These are phyloP conservation scores for Lentinula sp. DNA, from an alignment of 768 basidiomycete genomes.

Conservation along the genomic window DNA sequence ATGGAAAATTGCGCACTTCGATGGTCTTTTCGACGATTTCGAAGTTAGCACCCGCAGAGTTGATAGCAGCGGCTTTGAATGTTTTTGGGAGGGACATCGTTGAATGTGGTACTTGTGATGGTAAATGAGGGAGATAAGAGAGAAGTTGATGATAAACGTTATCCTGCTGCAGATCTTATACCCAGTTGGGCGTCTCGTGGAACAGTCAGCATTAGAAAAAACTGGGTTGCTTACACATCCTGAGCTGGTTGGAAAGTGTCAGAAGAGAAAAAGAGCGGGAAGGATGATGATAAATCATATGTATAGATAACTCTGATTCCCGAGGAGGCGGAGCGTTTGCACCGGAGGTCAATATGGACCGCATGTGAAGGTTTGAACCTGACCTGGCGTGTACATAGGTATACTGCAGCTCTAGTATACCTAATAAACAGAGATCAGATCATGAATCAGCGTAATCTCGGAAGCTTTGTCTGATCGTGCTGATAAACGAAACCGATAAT, in stretches of 20 bases:
- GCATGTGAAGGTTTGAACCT: background rate
- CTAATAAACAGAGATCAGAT: too few relatives aligned
- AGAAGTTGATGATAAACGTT: background rate
- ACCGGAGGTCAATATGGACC: background rate
- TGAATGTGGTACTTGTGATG: background rate
- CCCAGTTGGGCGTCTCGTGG: background rate
- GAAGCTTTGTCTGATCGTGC: too few relatives aligned
- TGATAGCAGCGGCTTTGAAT: background rate
- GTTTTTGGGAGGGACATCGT: constrained; percentile 3
- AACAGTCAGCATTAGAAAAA: background rate
- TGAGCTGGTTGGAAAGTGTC: background rate
- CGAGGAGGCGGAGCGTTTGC: background rate
- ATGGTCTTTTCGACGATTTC: background rate
- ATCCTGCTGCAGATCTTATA: background rate
- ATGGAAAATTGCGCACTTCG: background rate
- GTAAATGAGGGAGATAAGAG: background rate
- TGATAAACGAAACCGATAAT: background rate
- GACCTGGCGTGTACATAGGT: background rate
- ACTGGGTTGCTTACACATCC: background rate
- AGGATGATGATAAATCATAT: background rate
- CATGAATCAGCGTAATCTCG: too few relatives aligned
- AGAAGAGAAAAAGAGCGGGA: background rate
- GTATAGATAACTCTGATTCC: background rate
- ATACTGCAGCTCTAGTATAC: too few relatives aligned
- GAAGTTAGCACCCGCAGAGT: background rate